Evolutionary conservation across 2,329 filamentous ascomycete genomes (phyloP).

Genomic region (Pestalotiopsis sp.): DNA sequence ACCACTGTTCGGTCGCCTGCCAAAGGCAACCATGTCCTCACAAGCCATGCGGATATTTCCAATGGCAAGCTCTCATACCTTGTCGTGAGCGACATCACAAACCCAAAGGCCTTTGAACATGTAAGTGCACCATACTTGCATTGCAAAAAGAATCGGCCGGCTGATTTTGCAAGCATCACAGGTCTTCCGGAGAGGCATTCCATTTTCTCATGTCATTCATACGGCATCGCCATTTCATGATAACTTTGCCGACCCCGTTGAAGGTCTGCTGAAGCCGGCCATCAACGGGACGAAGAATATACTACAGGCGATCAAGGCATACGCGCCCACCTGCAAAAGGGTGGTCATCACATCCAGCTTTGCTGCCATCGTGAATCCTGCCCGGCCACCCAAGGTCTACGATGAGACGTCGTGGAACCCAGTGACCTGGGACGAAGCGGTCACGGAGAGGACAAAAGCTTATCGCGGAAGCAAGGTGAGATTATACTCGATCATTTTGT

Average conservation of each 20-base stretch:
- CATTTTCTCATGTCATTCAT: background rate
- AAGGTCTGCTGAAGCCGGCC: constrained; percentile 1
- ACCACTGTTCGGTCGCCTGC: background rate
- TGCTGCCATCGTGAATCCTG: background rate
- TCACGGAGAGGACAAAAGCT: background rate
- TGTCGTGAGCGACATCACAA: background rate
- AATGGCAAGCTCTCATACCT: background rate
- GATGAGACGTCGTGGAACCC: constrained; percentile 8
- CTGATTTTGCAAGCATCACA: background rate
- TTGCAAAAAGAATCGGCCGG: background rate
- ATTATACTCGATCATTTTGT: background rate
- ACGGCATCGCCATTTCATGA: constrained; percentile 2
- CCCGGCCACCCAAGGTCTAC: background rate
- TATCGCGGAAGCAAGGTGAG: constrained; percentile 7
- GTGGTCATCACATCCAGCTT: background rate
- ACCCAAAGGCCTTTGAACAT: background rate
- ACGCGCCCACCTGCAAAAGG: background rate
- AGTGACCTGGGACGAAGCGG: background rate
- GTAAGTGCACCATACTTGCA: background rate
- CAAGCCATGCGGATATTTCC: background rate
- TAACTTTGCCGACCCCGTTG: background rate
- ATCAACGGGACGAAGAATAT: background rate
- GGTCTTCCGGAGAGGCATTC: background rate
- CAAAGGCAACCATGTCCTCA: background rate
- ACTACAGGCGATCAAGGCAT: background rate